Evolutionary conservation across 192 early-diverging fungal genomes (phyloP), one percentile per base, ranked within the genome.

Genomic region (Paraglomus occultum): DNA sequence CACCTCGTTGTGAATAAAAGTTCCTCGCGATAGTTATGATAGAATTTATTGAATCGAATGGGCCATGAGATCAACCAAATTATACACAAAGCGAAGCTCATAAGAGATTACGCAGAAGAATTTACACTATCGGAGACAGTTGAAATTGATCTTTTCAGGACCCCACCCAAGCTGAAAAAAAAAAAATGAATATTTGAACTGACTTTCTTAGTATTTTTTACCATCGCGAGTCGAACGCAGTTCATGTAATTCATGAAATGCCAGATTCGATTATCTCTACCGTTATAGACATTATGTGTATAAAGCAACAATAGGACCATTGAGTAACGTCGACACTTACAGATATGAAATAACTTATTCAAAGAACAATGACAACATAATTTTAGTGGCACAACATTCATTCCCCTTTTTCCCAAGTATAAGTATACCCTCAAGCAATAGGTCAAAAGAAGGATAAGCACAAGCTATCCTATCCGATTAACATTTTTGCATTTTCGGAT

Each of bases 261-360:
- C 59, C 57, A 18, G 48, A 66, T 7, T 20, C 51, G 8, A 40
- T 77, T 15, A 48, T 46, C 1, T 75, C 78, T 0, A 40, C 43
- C 22, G 47, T 58, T 23, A n/a, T 81, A 14, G 80, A 78, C 80
- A 82, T 45, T 51, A 76, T 6, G 55, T 77, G 7, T 82, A 79
- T 52, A 74, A 76, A 67, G 64, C 75, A 4, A 71, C 58, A 9
- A 52, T 79, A n/a, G 77, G 73, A 6, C 77, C 76, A 22, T 20
- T 75, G 5, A 42, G 57, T 8, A 48, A 40, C n/a, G 47, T 47
- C 22, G 67, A 48, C 17, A 65, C 51, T 12, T 76, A 74, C 22
- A 48, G 22, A 6, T 81, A 79, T 49, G 52, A 46, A n/a, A 71
- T 79, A 22, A 40, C 54, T 10, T 22, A 57, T 22, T 17, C 54